These are phyloP conservation scores for Cyphellophora europaea DNA, from an alignment of 2,329 filamentous ascomycete genomes.

Conservation along the genomic window DNA sequence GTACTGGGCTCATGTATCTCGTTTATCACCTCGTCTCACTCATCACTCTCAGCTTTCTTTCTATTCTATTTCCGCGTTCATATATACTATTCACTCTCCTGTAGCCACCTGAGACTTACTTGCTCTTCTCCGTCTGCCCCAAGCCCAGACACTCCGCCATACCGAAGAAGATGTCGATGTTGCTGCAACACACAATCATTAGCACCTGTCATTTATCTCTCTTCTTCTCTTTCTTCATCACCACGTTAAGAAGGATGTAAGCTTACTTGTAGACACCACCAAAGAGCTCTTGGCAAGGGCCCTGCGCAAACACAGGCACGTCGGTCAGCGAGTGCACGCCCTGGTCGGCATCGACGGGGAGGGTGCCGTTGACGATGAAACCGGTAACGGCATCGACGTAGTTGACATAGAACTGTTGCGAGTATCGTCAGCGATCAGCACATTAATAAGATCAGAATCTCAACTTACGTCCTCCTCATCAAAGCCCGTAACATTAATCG, in stretches of 20 bases:
- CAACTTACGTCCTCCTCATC: conserved; percentile 28
- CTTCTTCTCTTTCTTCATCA: too few species aligned
- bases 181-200: too few species aligned
- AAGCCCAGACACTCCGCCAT: conserved; percentile 29
- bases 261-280: conserved; percentile 39
- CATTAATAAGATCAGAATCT: too few species aligned
- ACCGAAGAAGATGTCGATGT: conserved; percentile 26
- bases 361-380: conserved; percentile 66
- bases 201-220: too few species aligned
- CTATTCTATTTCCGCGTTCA: not conserved
- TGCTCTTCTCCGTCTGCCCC: conserved; percentile 8
- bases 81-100: conserved; percentile 1
- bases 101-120: not conserved
- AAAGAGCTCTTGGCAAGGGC: conserved; percentile 70
- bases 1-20: too few species aligned
- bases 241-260: too few species aligned
- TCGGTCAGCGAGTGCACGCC: conserved; percentile 72
- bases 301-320: conserved; percentile 68
- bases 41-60: conserved; percentile 41
- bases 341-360: conserved; percentile 52
- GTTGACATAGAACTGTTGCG: conserved; percentile 55
- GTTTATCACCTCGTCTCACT: too few species aligned
- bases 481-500: conserved; percentile 44
- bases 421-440: not conserved
- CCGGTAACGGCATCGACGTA: conserved; percentile 57